These are phyloP conservation scores for Paspalum notatum DNA, from an alignment of 176 grass and related monocot species.

Conservation along the genomic window DNA sequence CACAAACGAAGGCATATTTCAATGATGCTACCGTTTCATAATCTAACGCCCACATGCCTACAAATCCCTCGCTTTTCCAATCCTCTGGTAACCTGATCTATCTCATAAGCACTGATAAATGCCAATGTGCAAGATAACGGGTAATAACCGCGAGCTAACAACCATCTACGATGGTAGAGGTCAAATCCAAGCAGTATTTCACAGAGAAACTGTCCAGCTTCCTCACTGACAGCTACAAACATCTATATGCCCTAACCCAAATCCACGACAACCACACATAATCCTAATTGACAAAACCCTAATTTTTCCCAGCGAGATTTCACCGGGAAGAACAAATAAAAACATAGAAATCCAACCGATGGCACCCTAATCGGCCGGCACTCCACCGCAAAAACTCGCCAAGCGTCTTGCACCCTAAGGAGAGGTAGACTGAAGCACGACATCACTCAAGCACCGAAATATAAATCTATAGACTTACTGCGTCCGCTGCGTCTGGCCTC, in stretches of 20 bases:
- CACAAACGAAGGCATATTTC: neutral
- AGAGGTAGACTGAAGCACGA: neutral
- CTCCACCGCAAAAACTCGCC: neutral
- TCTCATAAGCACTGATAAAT: too few species aligned
- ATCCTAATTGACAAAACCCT: neutral
- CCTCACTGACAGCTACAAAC: neutral
- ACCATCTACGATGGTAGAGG: neutral
- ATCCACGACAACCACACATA: neutral
- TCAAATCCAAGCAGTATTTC: neutral
- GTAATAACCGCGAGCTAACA: too few species aligned
- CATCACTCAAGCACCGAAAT: conserved; percentile 3
- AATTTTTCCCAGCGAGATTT: neutral
- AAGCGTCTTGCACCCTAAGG: neutral
- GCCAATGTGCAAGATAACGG: too few species aligned
- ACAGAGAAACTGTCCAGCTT: neutral
- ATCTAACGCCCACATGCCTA: neutral
- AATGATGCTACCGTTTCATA: neutral
- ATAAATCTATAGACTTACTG: conserved; percentile 36
- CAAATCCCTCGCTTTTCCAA: too few species aligned
- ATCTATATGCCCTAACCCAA: conserved; percentile 17
- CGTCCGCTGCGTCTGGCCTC: neutral
- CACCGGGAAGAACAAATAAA: neutral
- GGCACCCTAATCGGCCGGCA: neutral
- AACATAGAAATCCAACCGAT: neutral
- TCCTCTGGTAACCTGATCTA: too few species aligned